Evolutionary conservation across 139 green algal species (phyloP).

Genomic region (Chlorella sorokiniana): DNA sequence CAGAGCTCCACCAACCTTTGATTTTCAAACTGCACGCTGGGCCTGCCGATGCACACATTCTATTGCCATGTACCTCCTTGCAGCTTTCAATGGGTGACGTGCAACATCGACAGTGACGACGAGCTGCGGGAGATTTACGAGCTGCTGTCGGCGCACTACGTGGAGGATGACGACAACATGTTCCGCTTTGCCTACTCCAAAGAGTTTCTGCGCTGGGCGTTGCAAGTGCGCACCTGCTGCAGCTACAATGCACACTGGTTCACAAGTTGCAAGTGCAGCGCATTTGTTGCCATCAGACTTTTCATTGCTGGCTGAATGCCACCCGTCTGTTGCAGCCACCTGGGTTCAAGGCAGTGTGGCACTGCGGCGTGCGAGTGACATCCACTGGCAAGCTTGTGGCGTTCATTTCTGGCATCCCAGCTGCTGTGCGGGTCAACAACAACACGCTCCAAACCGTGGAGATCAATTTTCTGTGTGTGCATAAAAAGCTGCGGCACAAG

Average conservation of each 20-base stretch:
- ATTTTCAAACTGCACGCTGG: neutral
- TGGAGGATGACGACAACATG: slow-evolving; percentile 97
- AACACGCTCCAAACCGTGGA: slow-evolving; percentile 61
- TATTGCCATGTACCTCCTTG: slow-evolving; percentile 2
- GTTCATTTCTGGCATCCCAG: slow-evolving; percentile 94
- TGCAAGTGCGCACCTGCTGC: slow-evolving; percentile 43
- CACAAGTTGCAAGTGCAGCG: too few species aligned
- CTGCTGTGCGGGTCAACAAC: slow-evolving; percentile 56
- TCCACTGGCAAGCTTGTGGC: slow-evolving; percentile 73
- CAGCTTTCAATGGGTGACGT: slow-evolving; percentile 91
- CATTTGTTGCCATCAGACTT: too few species aligned
- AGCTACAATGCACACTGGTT: neutral
- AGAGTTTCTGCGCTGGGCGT: slow-evolving; percentile 90
- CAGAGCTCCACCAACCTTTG: too few species aligned
- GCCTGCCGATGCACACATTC: neutral
- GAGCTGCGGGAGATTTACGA: slow-evolving; percentile 84
- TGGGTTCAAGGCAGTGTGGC: slow-evolving; percentile 82
- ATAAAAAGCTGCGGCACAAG: slow-evolving; percentile 98
- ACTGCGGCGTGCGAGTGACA: slow-evolving; percentile 69
- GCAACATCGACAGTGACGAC: slow-evolving; percentile 75
- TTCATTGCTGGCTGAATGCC: neutral
- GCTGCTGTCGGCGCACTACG: slow-evolving; percentile 92
- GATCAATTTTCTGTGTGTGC: slow-evolving; percentile 99
- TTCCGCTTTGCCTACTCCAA: slow-evolving; percentile 92
- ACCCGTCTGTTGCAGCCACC: slow-evolving; percentile 61